These are phyloP conservation scores for Metarhizium anisopliae DNA, from an alignment of 2,329 filamentous ascomycete species.

Conservation along the genomic window DNA sequence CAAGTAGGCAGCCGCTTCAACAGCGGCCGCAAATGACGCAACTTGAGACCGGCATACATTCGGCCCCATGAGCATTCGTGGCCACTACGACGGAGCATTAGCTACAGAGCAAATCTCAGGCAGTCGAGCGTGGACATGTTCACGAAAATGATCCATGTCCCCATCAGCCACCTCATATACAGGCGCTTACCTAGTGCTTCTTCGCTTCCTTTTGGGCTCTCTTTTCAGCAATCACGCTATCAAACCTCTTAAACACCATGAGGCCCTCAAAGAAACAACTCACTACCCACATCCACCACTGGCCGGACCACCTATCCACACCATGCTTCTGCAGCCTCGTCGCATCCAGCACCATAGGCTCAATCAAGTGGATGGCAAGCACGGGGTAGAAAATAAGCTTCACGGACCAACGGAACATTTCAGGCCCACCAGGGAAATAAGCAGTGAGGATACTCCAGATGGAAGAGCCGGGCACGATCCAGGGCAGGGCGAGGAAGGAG, in stretches of 20 bases:
- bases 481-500: slow-evolving; percentile 36
- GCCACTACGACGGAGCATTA: too few species aligned
- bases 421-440: slow-evolving; percentile 48
- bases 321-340: slow-evolving; percentile 35
- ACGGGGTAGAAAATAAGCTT: slow-evolving; percentile 50
- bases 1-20: too few species aligned
- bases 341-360: slow-evolving; percentile 47
- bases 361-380: slow-evolving; percentile 53
- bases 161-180: background rate
- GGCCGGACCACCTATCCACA: slow-evolving; percentile 31
- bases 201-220: slow-evolving; percentile 29
- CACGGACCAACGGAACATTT: slow-evolving; percentile 49
- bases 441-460: slow-evolving; percentile 40
- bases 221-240: slow-evolving; percentile 36
- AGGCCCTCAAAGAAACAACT: slow-evolving; percentile 47
- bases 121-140: background rate
- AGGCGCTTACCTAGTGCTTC: slow-evolving; percentile 24
- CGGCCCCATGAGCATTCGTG: too few species aligned
- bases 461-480: slow-evolving; percentile 42
- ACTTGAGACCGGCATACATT: too few species aligned
- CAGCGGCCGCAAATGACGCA: too few species aligned
- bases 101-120: too few species aligned
- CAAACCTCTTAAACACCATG: slow-evolving; percentile 40
- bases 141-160: background rate
- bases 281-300: slow-evolving; percentile 48